Conservation (phyloP, 129 eudicot species). For the Solidago caesia region DNA sequence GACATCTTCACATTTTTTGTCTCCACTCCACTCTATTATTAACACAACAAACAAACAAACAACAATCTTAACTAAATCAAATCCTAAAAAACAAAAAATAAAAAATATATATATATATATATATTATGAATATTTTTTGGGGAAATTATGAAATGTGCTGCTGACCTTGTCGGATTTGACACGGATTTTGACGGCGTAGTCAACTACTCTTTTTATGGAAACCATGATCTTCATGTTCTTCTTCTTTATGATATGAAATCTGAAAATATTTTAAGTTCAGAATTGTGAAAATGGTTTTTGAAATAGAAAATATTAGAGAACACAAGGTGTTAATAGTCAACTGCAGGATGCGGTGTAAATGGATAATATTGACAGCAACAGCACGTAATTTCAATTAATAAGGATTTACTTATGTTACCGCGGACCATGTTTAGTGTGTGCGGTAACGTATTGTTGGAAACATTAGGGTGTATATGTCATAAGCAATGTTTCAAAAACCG, state of each 20-base stretch:
- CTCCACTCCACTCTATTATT: conserved; percentile 73
- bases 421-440: too few relatives aligned
- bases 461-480: too few relatives aligned
- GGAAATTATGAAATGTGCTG: neutral
- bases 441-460: too few relatives aligned
- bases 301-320: too few relatives aligned
- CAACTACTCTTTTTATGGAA: conserved; percentile 84
- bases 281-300: too few relatives aligned
- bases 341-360: too few relatives aligned
- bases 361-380: too few relatives aligned
- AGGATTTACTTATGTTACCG: too few relatives aligned
- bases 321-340: too few relatives aligned
- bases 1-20: conserved; percentile 94
- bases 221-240: conserved; percentile 86
- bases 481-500: too few relatives aligned
- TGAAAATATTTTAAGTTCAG: too few relatives aligned
- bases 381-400: too few relatives aligned
- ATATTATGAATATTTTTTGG: neutral
- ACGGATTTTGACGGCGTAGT: conserved; percentile 92
- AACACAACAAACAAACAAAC: neutral
- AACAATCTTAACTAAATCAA: neutral
- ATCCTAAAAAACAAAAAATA: neutral
- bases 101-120: neutral
- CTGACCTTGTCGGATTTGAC: conserved; percentile 89
- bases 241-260: neutral